phyloP scores from a whole-genome alignment of 148 eudicot genomes.

The Cornus florida region DNA sequence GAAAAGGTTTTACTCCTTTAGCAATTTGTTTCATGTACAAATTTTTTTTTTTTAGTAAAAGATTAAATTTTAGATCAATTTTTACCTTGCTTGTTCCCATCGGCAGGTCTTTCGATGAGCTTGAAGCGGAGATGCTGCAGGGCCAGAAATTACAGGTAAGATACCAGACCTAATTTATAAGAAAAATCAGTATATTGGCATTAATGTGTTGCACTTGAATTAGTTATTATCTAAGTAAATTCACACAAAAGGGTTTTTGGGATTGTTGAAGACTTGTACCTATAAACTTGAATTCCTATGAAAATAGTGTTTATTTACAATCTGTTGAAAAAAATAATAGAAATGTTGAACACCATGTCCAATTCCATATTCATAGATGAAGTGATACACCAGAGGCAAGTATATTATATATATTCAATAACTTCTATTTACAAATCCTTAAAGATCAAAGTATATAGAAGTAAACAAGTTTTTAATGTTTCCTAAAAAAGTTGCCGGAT shows the following conservation, averaged over 20 bases:
- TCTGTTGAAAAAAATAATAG: no score
- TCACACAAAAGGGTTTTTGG: neutral
- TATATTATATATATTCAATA: no score
- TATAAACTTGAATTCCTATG: neutral
- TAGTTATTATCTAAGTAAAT: neutral
- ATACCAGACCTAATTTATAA: neutral
- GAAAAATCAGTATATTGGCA: neutral
- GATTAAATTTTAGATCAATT: neutral
- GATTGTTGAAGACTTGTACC: neutral
- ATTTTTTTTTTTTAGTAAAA: neutral
- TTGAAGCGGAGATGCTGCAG: constrained; percentile 91
- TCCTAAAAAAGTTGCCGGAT: no score
- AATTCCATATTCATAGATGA: no score
- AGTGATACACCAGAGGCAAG: no score
- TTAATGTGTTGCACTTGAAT: neutral
- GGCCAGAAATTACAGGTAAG: constrained; percentile 96
- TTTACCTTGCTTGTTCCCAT: neutral
- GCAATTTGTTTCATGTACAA: neutral
- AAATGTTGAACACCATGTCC: no score
- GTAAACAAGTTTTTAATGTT: no score
- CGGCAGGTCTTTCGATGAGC: constrained; percentile 80
- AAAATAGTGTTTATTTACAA: no score
- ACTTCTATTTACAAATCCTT: no score
- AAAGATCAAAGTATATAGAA: no score
- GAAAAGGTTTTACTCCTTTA: constrained; percentile 40